Conservation (phyloP, 2,329 filamentous ascomycete genomes). For the Scytalidium lignicola region DNA sequence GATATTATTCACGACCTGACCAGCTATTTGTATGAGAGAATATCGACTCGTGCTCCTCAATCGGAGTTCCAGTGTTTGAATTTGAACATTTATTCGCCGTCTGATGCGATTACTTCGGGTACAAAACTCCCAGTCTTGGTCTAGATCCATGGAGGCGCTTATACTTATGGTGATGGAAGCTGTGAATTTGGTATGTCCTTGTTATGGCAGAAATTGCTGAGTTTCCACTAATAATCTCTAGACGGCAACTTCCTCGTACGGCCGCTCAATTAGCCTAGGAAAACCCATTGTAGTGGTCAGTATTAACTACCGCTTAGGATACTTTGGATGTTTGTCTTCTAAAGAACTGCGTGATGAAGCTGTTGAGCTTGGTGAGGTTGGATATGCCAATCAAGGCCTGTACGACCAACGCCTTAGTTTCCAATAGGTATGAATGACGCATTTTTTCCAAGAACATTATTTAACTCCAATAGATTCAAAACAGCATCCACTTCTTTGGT, state of each 20-base stretch:
- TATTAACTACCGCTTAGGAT: constrained; percentile 39
- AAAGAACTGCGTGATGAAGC: constrained; percentile 4
- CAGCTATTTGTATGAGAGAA: not conserved
- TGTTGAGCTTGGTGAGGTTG: not conserved
- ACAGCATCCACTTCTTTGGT: constrained; percentile 24
- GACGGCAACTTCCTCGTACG: constrained; percentile 2
- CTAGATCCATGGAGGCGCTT: constrained; percentile 59
- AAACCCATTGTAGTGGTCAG: constrained; percentile 32
- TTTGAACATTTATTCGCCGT: constrained; percentile 3
- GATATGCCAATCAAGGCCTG: constrained; percentile 4
- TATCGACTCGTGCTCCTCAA: not conserved
- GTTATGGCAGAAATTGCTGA: not conserved
- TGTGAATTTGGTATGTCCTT: constrained; percentile 1
- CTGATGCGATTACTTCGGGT: constrained; percentile 15
- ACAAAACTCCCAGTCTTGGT: constrained; percentile 42
- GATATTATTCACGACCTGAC: not conserved
- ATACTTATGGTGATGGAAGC: constrained; percentile 28
- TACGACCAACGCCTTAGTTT: constrained; percentile 5
- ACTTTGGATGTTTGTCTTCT: constrained; percentile 15
- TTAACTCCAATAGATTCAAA: constrained; percentile 24
- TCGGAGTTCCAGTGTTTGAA: constrained; percentile 6
- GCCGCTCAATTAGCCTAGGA: not conserved
- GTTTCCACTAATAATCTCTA: not conserved
- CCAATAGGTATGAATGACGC: constrained; percentile 2
- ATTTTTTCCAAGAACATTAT: too few species aligned